Percentiles rank a stretch among this genome's conserved stretches.
phyloP scores from a whole-genome alignment of 192 early-diverging fungal species.

The Coemansia sp. region DNA sequence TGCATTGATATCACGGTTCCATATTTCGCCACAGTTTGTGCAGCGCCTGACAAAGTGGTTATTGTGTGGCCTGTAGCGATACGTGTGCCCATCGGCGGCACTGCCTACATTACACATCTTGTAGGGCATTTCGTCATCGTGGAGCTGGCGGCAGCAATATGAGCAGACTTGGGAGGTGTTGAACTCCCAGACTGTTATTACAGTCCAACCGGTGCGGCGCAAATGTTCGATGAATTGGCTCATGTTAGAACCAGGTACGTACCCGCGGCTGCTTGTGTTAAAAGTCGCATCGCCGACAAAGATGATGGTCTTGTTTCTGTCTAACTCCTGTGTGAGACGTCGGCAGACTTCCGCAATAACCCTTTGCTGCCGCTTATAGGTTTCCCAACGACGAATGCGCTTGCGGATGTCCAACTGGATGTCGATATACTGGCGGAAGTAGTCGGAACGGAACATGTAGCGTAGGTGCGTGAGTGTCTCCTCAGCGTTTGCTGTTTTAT shows the following conservation, averaged over 20 bases:
- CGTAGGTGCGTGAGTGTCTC: neutral
- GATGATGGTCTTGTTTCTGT: neutral
- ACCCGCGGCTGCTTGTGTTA: too few species aligned
- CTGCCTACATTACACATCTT: neutral
- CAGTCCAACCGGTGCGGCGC: too few species aligned
- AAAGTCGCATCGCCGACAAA: neutral
- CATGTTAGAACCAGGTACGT: too few species aligned
- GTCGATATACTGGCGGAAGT: neutral
- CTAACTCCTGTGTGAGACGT: neutral
- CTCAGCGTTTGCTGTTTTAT: neutral
- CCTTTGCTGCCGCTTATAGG: neutral
- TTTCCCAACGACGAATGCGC: neutral
- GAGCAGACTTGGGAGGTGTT: neutral
- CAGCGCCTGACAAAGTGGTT: neutral
- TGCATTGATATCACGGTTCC: neutral
- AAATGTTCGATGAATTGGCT: too few species aligned
- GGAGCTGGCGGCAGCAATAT: neutral
- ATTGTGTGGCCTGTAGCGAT: neutral
- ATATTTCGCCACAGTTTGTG: neutral
- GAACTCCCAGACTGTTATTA: too few species aligned
- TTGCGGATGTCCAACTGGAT: neutral
- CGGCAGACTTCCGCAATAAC: neutral
- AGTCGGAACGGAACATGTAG: neutral
- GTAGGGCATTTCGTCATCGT: neutral
- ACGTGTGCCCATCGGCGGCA: neutral